These are phyloP conservation scores for Shiraia sp. DNA, from an alignment of 2,329 filamentous ascomycete species.

Conservation along the genomic window DNA sequence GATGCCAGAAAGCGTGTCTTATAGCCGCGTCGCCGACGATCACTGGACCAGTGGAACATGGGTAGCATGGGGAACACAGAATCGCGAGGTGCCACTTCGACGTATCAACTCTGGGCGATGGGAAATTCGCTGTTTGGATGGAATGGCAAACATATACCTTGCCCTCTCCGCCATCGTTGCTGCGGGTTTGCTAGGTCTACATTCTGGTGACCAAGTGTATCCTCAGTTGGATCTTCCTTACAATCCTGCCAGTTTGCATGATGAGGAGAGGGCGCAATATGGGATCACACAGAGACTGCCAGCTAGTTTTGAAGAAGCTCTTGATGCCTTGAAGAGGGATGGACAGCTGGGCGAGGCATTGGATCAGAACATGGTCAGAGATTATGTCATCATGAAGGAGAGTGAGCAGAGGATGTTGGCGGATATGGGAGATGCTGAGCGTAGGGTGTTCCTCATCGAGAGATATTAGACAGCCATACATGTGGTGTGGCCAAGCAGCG, in stretches of 20 bases:
- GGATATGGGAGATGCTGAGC: slow-evolving; percentile 53
- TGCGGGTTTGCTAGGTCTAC: slow-evolving; percentile 62
- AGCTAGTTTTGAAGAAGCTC: slow-evolving; percentile 56
- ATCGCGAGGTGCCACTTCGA: slow-evolving; percentile 74
- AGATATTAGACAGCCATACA: slow-evolving; percentile 55
- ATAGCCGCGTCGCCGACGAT: slow-evolving; percentile 69
- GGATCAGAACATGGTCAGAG: slow-evolving; percentile 55
- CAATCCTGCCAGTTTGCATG: slow-evolving; percentile 28
- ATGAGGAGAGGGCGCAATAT: slow-evolving; percentile 52
- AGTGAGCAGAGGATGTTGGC: slow-evolving; percentile 59
- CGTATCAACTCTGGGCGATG: slow-evolving; percentile 70
- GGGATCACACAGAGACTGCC: slow-evolving; percentile 62
- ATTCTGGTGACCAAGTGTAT: slow-evolving; percentile 45
- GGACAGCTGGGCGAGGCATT: slow-evolving; percentile 52
- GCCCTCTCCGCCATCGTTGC: slow-evolving; percentile 65
- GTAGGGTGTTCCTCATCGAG: slow-evolving; percentile 65
- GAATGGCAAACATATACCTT: slow-evolving; percentile 77
- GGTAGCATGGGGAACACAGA: slow-evolving; percentile 81
- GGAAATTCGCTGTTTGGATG: slow-evolving; percentile 80
- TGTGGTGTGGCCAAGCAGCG: no score
- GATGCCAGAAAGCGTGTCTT: slow-evolving; percentile 67
- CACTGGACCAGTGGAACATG: slow-evolving; percentile 77
- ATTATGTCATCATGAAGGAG: slow-evolving; percentile 63
- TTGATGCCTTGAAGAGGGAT: slow-evolving; percentile 57
- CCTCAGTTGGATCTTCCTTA: slow-evolving; percentile 60